Base-by-base conservation (phyloP, 371 early-diverging fungal species). In the Lichtheimia ramosa region DNA sequence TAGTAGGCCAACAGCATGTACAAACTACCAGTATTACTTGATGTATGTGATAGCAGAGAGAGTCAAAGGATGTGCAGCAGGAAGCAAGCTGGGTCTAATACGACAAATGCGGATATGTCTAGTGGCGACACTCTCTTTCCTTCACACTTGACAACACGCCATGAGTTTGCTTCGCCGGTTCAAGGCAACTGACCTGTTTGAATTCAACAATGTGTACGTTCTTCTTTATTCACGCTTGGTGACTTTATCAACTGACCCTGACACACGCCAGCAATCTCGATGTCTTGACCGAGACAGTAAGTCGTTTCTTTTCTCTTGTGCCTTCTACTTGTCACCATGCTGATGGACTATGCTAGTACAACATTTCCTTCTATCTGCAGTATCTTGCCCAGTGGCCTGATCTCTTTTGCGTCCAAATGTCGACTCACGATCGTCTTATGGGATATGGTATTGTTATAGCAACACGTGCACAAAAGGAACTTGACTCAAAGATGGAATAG, bases 301-400 rank as follows among this genome's bases (percentile, higher is more conserved):
- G 63, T 42, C 54, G 13, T 54, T 51, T 34, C 10, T 34, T 34
- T 2, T 34, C 3, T 3, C 28, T 28, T 7, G 7, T 34, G 5
- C 8, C 34, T 4, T 2, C 8, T 28, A 34, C 27, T 27, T 7
- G 7, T 8, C 34, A 34, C 10, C 6, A 10, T 34, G 5, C 34
- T 34, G 10, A 34, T 34, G 34, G 10, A 8, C 27, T 51, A 18
- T 52, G 40, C 42, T 66, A 93, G 92, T 98, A 98, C 79, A 91
- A 92, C 66, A 90, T 96, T 56, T 86, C 90, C 4, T 96, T 95
- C 66, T 98, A 98, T 68, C 86, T 98, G 14, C 83, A 86, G 43
- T 98, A 97, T 69, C 81, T 98, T 52, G 90, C 95, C 2, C 86
- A 87, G 43, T 97, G 97, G 97, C 99, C 99, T 18, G 94, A 95